phyloP scores from a whole-genome alignment of 495 filamentous ascomycete species.

The Neurospora sp. region DNA sequence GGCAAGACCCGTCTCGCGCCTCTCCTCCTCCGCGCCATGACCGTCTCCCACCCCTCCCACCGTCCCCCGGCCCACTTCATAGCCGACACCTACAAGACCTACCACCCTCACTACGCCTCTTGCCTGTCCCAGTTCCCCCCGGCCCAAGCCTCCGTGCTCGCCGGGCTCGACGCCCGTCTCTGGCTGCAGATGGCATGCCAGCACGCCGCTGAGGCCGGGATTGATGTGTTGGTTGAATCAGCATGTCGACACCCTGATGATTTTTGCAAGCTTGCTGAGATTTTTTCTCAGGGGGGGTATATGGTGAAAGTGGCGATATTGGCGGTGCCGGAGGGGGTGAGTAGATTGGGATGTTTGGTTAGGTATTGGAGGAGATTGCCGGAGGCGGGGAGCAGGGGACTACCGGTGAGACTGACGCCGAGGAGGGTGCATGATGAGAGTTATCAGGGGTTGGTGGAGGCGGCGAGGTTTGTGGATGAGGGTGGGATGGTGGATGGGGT shows the following conservation, averaged over 20 bases:
- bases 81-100: constrained; percentile 36
- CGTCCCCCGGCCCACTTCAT: constrained; percentile 22
- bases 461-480: constrained; percentile 23
- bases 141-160: constrained; percentile 17
- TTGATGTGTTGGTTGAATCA: constrained; percentile 24
- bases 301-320: constrained; percentile 21
- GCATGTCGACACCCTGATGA: constrained; percentile 25
- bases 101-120: constrained; percentile 24
- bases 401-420: constrained; percentile 28
- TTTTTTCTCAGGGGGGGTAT: constrained; percentile 17
- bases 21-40: constrained; percentile 14
- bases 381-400: constrained; percentile 14
- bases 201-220: constrained; percentile 5
- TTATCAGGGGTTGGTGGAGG: constrained; percentile 18
- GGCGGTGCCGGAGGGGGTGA: constrained; percentile 23
- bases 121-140: constrained; percentile 10
- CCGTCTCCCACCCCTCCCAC: background rate
- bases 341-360: constrained; percentile 23
- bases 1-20: constrained; percentile 31
- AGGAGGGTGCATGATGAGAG: constrained; percentile 28
- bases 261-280: constrained; percentile 15
- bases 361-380: constrained; percentile 16
- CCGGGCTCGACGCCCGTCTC: constrained; percentile 18
- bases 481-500: constrained; percentile 4
- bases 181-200: constrained; percentile 27